Percentiles rank a stretch among this genome's conserved stretches.
phyloP scores from a whole-genome alignment of 495 filamentous ascomycete species.

The Aspergillus biplanus region DNA sequence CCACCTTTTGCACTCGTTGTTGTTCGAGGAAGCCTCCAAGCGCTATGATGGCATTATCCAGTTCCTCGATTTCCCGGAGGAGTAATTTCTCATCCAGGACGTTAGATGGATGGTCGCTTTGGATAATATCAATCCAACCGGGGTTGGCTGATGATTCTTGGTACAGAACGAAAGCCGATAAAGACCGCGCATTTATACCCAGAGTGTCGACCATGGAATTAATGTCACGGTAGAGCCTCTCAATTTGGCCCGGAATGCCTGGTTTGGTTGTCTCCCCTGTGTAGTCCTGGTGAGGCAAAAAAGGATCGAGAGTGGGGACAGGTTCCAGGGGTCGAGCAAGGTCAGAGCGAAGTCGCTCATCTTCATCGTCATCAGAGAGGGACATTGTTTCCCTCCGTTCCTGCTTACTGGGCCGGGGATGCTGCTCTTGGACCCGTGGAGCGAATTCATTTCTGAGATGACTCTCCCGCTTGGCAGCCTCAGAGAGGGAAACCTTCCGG shows the following conservation, averaged over 20 bases:
- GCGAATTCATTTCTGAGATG: constrained; percentile 31
- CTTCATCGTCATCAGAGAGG: constrained; percentile 64
- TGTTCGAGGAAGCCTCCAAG: constrained; percentile 62
- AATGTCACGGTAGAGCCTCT: constrained; percentile 86
- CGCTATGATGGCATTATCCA: constrained; percentile 60
- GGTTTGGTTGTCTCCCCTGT: constrained; percentile 57
- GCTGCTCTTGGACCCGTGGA: constrained; percentile 35
- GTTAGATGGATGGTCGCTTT: constrained; percentile 47
- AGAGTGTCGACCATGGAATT: constrained; percentile 96
- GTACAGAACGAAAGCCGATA: constrained; percentile 69
- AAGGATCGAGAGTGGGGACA: constrained; percentile 58
- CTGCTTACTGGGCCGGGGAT: constrained; percentile 31
- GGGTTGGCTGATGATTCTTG: constrained; percentile 62
- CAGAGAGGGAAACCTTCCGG: constrained; percentile 45
- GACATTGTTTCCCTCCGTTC: constrained; percentile 45
- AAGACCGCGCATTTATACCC: constrained; percentile 79
- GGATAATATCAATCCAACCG: constrained; percentile 37
- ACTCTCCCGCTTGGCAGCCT: constrained; percentile 38
- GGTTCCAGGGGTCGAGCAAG: constrained; percentile 56
- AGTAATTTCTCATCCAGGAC: constrained; percentile 65
- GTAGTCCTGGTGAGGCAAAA: constrained; percentile 74
- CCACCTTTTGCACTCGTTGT: constrained; percentile 64
- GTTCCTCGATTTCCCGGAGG: constrained; percentile 68
- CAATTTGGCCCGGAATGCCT: constrained; percentile 76
- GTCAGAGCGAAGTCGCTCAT: constrained; percentile 61